Evolutionary conservation across 1,139 yeast species (phyloP).

Genomic region (Taphrina pruni): DNA sequence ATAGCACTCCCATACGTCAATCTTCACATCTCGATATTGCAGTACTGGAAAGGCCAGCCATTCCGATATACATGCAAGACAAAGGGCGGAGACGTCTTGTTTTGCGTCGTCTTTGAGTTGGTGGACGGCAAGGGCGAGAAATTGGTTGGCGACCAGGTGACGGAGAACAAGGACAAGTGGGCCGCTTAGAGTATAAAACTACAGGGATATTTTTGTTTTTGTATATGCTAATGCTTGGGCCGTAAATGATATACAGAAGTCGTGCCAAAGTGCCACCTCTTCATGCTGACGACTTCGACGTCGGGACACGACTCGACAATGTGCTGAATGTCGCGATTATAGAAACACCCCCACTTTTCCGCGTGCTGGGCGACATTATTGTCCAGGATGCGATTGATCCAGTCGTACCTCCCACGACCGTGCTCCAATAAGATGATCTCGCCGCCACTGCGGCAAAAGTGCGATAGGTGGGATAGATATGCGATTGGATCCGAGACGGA

Average conservation of each 20-base stretch:
- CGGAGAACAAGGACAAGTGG: conserved; percentile 24
- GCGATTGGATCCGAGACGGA: conserved; percentile 91
- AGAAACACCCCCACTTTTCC: conserved; percentile 94
- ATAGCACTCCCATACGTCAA: conserved; percentile 58
- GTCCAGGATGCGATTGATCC: conserved; percentile 80
- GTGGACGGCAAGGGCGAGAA: conserved; percentile 48
- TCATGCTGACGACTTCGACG: conserved; percentile 77
- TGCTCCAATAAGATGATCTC: conserved; percentile 90
- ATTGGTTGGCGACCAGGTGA: conserved; percentile 36
- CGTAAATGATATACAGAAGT: conserved; percentile 55
- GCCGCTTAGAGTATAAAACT: neutral
- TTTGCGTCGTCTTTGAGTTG: conserved; percentile 47
- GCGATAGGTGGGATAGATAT: conserved; percentile 75
- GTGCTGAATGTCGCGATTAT: conserved; percentile 93
- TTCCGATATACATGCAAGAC: conserved; percentile 48
- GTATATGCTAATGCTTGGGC: conserved; percentile 3
- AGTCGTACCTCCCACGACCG: conserved; percentile 81
- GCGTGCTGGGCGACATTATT: conserved; percentile 81
- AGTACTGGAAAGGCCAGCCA: conserved; percentile 55
- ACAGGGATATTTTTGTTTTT: no score
- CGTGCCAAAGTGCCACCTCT: conserved; percentile 88
- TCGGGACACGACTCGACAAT: conserved; percentile 77
- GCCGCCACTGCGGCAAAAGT: conserved; percentile 74
- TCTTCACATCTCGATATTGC: conserved; percentile 52
- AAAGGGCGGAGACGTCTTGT: conserved; percentile 43